phyloP scores from a whole-genome alignment of 2,329 filamentous ascomycete genomes.

The Aulographum hederae region DNA sequence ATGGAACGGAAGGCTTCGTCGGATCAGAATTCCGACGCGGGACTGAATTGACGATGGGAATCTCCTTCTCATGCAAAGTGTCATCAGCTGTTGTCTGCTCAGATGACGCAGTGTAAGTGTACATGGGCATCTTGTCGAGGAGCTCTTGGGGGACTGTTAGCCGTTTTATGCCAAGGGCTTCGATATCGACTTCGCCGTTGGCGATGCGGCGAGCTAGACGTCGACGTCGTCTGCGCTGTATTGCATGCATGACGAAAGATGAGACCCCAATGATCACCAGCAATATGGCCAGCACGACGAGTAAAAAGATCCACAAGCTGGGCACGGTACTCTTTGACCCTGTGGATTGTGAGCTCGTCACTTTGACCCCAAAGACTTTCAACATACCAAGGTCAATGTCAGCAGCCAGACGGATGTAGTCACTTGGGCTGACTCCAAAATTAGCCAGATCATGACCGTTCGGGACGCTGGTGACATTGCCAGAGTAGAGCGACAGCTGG shows the following conservation, averaged over 20 bases:
- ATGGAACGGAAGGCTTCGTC: too few relatives aligned
- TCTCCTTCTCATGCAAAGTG: neutral
- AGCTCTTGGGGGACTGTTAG: constrained; percentile 56
- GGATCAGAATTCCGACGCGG: neutral
- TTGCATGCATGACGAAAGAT: constrained; percentile 55
- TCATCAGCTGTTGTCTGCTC: neutral
- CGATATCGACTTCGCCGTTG: constrained; percentile 67
- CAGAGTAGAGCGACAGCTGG: constrained; percentile 59
- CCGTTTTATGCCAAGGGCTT: constrained; percentile 68
- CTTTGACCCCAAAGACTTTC: neutral
- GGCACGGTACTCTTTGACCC: constrained; percentile 35
- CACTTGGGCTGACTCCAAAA: constrained; percentile 9
- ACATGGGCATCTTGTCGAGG: constrained; percentile 59
- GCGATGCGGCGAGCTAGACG: constrained; percentile 52
- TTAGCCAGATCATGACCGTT: constrained; percentile 17
- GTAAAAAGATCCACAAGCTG: constrained; percentile 63
- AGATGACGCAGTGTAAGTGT: constrained; percentile 40
- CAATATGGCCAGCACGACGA: constrained; percentile 52
- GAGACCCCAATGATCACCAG: constrained; percentile 47
- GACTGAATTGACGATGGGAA: too few relatives aligned
- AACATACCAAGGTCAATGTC: constrained; percentile 26
- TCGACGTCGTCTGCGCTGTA: constrained; percentile 54
- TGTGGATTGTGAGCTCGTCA: too few relatives aligned
- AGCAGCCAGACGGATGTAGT: constrained; percentile 32
- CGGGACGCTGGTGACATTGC: constrained; percentile 39